Evolutionary conservation across 2,329 filamentous ascomycete genomes (phyloP).

Genomic region (Rhinocladiella similis): DNA sequence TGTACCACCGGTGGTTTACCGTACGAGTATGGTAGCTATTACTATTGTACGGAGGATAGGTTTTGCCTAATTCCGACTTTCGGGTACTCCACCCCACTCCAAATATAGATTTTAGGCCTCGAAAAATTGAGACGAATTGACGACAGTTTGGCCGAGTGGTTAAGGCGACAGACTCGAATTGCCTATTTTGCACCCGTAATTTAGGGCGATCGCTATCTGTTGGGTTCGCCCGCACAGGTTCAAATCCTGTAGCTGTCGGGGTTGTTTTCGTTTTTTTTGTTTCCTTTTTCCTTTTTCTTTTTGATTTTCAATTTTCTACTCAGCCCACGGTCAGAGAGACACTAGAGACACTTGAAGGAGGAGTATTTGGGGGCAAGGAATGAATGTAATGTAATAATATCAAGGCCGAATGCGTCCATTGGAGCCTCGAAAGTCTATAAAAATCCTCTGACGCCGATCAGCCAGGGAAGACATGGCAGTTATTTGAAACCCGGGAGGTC

Average conservation of each 20-base stretch:
- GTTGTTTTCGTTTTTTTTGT: conserved; percentile 20
- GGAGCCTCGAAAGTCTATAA: neutral
- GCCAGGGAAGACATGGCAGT: conserved; percentile 1
- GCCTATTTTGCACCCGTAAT: neutral
- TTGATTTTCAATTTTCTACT: neutral
- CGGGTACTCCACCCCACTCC: no score
- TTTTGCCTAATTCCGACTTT: no score
- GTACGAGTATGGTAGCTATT: no score
- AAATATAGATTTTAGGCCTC: no score
- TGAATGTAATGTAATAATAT: neutral
- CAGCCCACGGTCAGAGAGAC: no score
- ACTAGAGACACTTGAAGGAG: no score
- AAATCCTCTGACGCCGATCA: neutral
- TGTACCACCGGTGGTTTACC: no score
- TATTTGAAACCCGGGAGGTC: neutral
- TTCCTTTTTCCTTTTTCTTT: conserved; percentile 1
- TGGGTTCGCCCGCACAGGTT: conserved; percentile 33
- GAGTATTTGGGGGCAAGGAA: neutral
- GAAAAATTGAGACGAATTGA: no score
- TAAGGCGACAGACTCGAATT: conserved; percentile 31
- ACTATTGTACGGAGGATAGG: no score
- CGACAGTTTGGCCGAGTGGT: conserved; percentile 29
- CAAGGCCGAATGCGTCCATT: neutral
- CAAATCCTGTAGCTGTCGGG: conserved; percentile 32
- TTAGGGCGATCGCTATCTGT: conserved; percentile 21